Evolutionary conservation across 1,284 basidiomycete species (phyloP).

Genomic region (Malassezia japonica): DNA sequence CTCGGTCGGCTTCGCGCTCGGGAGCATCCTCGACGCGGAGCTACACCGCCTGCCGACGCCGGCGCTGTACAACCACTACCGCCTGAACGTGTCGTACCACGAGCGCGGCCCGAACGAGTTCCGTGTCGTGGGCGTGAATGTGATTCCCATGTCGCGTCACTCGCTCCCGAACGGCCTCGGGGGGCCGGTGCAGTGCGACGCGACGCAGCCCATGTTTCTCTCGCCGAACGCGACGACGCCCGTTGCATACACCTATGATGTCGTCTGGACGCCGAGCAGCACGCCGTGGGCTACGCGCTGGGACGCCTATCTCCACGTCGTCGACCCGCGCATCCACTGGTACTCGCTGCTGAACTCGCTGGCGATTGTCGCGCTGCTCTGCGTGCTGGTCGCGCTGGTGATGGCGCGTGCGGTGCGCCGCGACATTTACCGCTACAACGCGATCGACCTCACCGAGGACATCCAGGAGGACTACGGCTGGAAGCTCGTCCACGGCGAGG

Average conservation of each 20-base stretch:
- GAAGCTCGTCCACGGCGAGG: constrained; percentile 93
- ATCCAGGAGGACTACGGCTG: constrained; percentile 97
- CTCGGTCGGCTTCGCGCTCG: constrained; percentile 50
- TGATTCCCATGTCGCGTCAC: constrained; percentile 32
- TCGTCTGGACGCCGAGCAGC: constrained; percentile 79
- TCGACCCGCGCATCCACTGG: constrained; percentile 54
- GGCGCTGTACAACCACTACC: constrained; percentile 44
- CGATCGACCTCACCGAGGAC: constrained; percentile 84
- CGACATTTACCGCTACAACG: constrained; percentile 92
- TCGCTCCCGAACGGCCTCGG: constrained; percentile 20
- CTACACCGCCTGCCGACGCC: constrained; percentile 49
- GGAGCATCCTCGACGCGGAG: constrained; percentile 29
- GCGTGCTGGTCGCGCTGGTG: constrained; percentile 79
- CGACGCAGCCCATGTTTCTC: constrained; percentile 26
- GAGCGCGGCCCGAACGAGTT: constrained; percentile 35
- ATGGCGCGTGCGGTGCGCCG: constrained; percentile 74
- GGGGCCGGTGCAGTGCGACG: constrained; percentile 20
- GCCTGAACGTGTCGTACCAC: constrained; percentile 45
- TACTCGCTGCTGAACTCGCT: constrained; percentile 89
- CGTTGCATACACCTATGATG: constrained; percentile 80
- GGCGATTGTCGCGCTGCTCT: constrained; percentile 63
- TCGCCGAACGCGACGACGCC: constrained; percentile 57
- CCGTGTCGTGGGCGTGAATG: constrained; percentile 43
- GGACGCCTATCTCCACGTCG: constrained; percentile 66
- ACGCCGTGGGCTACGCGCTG: constrained; percentile 71